A percentile compares a stretch with the other conserved stretches of the same genome.
phyloP scores from a whole-genome alignment of 306 rosid genomes.

The Lablab purpureus region DNA sequence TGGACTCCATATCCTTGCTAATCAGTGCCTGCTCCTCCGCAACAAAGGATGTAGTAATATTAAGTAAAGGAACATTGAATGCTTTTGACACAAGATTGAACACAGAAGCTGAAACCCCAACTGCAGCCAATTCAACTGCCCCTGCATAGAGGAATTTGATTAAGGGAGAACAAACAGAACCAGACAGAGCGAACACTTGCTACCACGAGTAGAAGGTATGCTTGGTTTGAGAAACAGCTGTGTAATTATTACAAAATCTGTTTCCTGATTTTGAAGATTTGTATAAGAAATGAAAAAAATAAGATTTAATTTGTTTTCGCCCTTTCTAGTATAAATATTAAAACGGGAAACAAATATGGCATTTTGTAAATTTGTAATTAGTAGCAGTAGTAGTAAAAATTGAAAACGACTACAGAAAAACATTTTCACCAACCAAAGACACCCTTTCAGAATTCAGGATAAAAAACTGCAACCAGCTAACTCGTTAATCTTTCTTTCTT shows the following conservation, averaged over 20 bases:
- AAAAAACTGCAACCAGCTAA: constrained; percentile 30
- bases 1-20: constrained; percentile 48
- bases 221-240: background rate
- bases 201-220: background rate
- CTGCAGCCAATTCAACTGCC: constrained; percentile 89
- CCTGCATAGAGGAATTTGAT: constrained; percentile 61
- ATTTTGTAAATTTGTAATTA: background rate
- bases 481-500: background rate
- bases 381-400: background rate
- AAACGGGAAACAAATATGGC: background rate
- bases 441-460: constrained; percentile 10
- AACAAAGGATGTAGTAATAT: constrained; percentile 92
- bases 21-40: constrained; percentile 85
- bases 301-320: background rate
- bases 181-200: background rate
- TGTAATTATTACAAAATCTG: background rate
- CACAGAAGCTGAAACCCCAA: constrained; percentile 87
- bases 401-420: background rate
- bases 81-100: constrained; percentile 87
- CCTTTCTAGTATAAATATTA: background rate
- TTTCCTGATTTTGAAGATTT: background rate
- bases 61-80: constrained; percentile 81
- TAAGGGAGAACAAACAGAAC: constrained; percentile 34
- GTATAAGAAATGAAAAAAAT: background rate
- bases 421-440: background rate